A percentile compares a stretch with the other conserved stretches of the same genome.
Conservation (phyloP, 768 basidiomycete species). For the Pluteus cervinus region DNA sequence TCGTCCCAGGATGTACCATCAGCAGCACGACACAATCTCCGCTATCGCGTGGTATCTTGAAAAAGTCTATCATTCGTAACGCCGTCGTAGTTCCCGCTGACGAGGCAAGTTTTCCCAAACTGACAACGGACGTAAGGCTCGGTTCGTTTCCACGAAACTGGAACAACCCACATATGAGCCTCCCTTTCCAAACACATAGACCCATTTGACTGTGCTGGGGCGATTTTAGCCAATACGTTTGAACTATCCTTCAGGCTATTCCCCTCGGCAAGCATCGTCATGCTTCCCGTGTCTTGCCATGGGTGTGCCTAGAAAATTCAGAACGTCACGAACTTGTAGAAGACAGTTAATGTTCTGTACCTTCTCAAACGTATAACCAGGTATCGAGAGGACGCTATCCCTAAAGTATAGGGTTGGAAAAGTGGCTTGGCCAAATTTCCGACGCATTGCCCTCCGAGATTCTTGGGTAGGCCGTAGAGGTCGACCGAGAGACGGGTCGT, state of each 20-base stretch:
- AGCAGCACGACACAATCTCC: constrained; percentile 71
- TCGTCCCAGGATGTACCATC: constrained; percentile 63
- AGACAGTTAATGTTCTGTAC: constrained; percentile 23
- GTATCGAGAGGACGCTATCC: constrained; percentile 55
- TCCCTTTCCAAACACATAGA: constrained; percentile 70
- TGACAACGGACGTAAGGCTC: constrained; percentile 15
- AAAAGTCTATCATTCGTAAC: constrained; percentile 56
- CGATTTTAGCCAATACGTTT: constrained; percentile 67
- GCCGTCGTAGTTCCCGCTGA: constrained; percentile 48
- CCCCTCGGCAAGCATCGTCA: constrained; percentile 64
- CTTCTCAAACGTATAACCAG: constrained; percentile 70
- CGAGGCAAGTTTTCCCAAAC: constrained; percentile 44
- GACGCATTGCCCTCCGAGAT: no score
- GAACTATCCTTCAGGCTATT: constrained; percentile 66
- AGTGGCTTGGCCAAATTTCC: constrained; percentile 50
- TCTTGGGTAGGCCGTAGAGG: constrained; percentile 28
- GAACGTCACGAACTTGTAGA: constrained; percentile 4
- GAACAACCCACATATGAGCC: constrained; percentile 71
- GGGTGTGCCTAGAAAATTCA: constrained; percentile 37
- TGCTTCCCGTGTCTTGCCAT: constrained; percentile 72
- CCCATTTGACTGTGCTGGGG: constrained; percentile 64
- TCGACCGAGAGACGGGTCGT: no score
- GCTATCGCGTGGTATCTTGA: constrained; percentile 57
- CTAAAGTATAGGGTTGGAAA: constrained; percentile 55
- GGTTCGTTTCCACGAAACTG: constrained; percentile 20